Evolutionary conservation across 2,329 filamentous ascomycete genomes (phyloP).

Genomic region (Cladosporium sp.): DNA sequence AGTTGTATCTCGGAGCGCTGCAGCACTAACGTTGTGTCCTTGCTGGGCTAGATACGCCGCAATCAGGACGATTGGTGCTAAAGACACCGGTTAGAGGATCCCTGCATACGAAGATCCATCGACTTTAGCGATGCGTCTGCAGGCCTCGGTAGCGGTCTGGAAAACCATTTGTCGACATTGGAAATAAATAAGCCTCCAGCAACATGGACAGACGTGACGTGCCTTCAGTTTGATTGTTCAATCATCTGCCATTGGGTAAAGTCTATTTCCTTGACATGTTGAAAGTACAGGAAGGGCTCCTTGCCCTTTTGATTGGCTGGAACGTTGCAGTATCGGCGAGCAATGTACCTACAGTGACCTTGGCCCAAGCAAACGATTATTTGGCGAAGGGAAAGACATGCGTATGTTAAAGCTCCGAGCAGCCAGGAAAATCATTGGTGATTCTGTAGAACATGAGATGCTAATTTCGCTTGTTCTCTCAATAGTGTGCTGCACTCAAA

Average conservation of each 20-base stretch:
- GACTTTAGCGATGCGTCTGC: neutral
- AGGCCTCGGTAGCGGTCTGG: neutral
- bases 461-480: neutral
- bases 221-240: no score
- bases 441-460: neutral
- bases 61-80: neutral
- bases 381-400: neutral
- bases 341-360: neutral
- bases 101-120: neutral
- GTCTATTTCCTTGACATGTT: neutral
- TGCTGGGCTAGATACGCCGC: neutral
- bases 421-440: no score
- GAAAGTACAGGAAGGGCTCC: neutral
- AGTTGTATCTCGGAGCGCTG: no score
- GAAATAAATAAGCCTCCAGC: no score
- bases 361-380: neutral
- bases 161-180: no score
- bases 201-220: no score
- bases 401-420: neutral
- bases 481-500: constrained; percentile 13
- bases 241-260: no score
- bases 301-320: neutral
- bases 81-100: neutral
- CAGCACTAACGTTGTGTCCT: neutral
- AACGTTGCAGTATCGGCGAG: neutral